A percentile compares a stretch with the other conserved stretches of the same genome.
These are phyloP conservation scores for Schwanniomyces polymorphus DNA, from an alignment of 805 yeast species.

Conservation along the genomic window DNA sequence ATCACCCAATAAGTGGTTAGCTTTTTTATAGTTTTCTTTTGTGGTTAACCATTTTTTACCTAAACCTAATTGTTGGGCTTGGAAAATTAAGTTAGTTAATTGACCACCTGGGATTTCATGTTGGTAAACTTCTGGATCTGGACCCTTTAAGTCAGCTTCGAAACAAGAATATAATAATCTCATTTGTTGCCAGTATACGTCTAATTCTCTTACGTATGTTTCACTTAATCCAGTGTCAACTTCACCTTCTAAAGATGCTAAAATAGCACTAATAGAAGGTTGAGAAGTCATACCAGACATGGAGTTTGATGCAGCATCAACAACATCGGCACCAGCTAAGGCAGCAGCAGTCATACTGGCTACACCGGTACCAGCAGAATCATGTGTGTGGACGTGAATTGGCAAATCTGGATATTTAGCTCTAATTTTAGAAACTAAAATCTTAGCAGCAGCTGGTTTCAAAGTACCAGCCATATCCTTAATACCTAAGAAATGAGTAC, in stretches of 20 bases:
- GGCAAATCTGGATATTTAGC: slow-evolving; percentile 89
- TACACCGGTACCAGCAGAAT: slow-evolving; percentile 99
- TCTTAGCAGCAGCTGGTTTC: slow-evolving; percentile 89
- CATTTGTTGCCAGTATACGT: slow-evolving; percentile 98
- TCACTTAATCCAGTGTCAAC: slow-evolving; percentile 71
- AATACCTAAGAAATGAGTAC: slow-evolving; percentile 95
- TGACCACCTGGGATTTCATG: slow-evolving; percentile 99
- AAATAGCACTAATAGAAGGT: slow-evolving; percentile 90
- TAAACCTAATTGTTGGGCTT: slow-evolving; percentile 97
- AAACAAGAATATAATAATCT: slow-evolving; percentile 93
- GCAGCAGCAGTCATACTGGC: slow-evolving; percentile 96
- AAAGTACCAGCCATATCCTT: slow-evolving; percentile 99
- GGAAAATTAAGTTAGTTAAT: slow-evolving; percentile 95
- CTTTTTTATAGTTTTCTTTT: slow-evolving; percentile 89
- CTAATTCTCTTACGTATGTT: slow-evolving; percentile 74
- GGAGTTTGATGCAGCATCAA: slow-evolving; percentile 95
- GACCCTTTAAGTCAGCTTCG: slow-evolving; percentile 98
- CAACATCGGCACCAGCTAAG: slow-evolving; percentile 95
- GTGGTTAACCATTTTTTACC: slow-evolving; percentile 97
- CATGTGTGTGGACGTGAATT: slow-evolving; percentile 98
- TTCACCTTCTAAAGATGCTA: slow-evolving; percentile 90
- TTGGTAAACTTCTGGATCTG: slow-evolving; percentile 97
- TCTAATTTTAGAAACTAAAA: slow-evolving; percentile 79
- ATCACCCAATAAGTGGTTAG: slow-evolving; percentile 90
- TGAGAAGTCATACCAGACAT: slow-evolving; percentile 99